These are phyloP conservation scores for Multifurca ochricompacta DNA, from an alignment of 768 basidiomycete species.

Conservation along the genomic window DNA sequence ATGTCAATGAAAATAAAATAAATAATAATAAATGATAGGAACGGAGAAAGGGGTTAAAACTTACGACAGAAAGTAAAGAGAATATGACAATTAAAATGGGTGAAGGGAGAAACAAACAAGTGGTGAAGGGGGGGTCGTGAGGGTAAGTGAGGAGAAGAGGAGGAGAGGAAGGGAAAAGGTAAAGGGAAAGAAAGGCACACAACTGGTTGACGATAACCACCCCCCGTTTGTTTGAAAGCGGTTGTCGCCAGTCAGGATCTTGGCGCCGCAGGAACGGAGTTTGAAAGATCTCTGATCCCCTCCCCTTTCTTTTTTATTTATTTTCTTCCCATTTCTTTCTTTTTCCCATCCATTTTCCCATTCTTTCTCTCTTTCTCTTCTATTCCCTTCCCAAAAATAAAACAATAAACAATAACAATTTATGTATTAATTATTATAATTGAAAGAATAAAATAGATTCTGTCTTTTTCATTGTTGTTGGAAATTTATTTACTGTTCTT, in stretches of 20 bases:
- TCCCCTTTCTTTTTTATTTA: conserved; percentile 2
- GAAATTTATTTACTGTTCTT: background rate
- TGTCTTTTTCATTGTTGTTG: no score
- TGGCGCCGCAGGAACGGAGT: conserved; percentile 22
- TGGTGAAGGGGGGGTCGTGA: background rate
- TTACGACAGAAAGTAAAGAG: conserved; percentile 5
- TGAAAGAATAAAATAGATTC: no score
- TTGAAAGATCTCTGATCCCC: conserved; percentile 20
- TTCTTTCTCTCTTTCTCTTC: background rate
- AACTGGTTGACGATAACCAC: conserved; percentile 8
- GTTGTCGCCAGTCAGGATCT: conserved; percentile 21
- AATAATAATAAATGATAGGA: no score
- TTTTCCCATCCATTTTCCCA: background rate
- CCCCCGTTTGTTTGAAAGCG: conserved; percentile 19
- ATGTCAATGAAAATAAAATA: conserved; percentile 31
- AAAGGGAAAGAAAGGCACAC: conserved; percentile 12
- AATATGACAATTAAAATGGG: background rate
- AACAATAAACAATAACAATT: no score
- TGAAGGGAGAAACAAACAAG: background rate
- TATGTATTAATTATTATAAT: no score
- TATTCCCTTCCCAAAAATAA: background rate
- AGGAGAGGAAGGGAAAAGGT: conserved; percentile 2
- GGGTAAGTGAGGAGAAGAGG: conserved; percentile 1
- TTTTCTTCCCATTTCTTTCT: no score
- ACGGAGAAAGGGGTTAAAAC: conserved; percentile 17